Base-by-base conservation (phyloP, 257 asterid species). In the Plantago elongata region DNA sequence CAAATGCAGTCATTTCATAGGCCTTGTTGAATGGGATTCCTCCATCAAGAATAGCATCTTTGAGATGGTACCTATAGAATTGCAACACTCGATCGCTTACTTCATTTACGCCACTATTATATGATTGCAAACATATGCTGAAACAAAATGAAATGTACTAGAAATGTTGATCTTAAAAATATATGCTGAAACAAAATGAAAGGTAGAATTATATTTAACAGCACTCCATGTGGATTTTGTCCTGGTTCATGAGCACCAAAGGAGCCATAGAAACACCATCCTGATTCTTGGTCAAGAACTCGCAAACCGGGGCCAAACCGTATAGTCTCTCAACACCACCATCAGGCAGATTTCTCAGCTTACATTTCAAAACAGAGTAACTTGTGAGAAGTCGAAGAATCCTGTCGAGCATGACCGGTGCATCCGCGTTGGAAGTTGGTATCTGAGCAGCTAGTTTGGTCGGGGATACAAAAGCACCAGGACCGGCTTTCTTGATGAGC, bases 11-110 rank as follows among this genome's bases (percentile, higher is more conserved):
- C 96, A 84, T 80, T 61, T 95, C 97, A 54, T 92, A 81, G 0
- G 98, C 97, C 49, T 78, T 88, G 79, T 86, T 79, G 71, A 89
- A 88, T 1, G 98, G 92, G 11, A 81, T 80, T 49, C 95, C 98
- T 9, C 98, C 98, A 8, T 89, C 97, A 16, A 92, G 78, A 61
- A 92, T 86, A 0, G 98, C 93, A 60, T 92, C 98, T 66, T 84
- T 88, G 0, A 92, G 62, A 65, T 84, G 87, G 70, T 81, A 86
- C 98, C 98, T 91, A 42, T 13, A 22, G 16, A 13, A 43, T 1
- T n/a, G n/a, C n/a, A n/a, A n/a, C n/a, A n/a, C n/a, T n/a, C n/a
- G n/a, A n/a, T n/a, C n/a, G n/a, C n/a, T n/a, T n/a, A n/a, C n/a
- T n/a, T n/a, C n/a, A n/a, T n/a, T n/a, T n/a, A n/a, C n/a, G n/a